Evolutionary conservation across 2,329 filamentous ascomycete genomes (phyloP).

Genomic region (Colletotrichum sp.): DNA sequence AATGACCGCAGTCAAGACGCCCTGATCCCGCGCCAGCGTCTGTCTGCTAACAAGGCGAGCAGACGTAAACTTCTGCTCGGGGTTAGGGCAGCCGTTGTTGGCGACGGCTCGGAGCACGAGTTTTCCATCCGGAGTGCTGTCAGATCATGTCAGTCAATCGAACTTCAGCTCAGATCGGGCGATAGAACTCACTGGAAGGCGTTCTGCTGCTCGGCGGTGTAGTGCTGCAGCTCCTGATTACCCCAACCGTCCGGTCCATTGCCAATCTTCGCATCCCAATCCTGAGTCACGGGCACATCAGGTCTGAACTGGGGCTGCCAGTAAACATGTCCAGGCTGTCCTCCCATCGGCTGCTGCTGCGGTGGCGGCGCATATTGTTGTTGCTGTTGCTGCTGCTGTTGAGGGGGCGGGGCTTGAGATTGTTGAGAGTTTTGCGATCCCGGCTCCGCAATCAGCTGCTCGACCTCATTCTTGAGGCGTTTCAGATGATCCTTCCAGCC

Average conservation of each 20-base stretch:
- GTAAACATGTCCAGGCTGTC: conserved; percentile 37
- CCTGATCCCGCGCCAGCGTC: conserved; percentile 54
- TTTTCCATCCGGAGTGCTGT: conserved; percentile 49
- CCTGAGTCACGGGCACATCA: conserved; percentile 46
- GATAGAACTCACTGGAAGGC: conserved; percentile 52
- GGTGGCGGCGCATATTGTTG: conserved; percentile 23
- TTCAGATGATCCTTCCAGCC: conserved; percentile 42
- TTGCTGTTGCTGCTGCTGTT: conserved; percentile 18
- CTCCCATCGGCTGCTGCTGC: not conserved
- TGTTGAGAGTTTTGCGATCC: conserved; percentile 22
- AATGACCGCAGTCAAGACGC: conserved; percentile 57
- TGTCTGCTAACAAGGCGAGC: conserved; percentile 59
- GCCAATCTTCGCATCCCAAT: conserved; percentile 60
- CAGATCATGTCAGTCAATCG: not conserved
- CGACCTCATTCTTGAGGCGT: conserved; percentile 41
- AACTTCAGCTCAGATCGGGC: not conserved
- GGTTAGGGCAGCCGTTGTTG: conserved; percentile 32
- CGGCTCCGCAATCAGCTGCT: conserved; percentile 35
- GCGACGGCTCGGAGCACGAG: conserved; percentile 59
- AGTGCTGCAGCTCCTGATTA: conserved; percentile 65
- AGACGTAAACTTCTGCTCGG: conserved; percentile 53
- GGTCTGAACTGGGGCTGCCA: conserved; percentile 58
- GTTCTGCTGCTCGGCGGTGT: conserved; percentile 53
- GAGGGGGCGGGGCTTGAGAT: conserved; percentile 24
- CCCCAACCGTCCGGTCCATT: conserved; percentile 66